A percentile compares a stretch with the other conserved stretches of the same genome.
phyloP scores from a whole-genome alignment of 192 early-diverging fungal genomes.

The Hyaloraphidium curvatum region DNA sequence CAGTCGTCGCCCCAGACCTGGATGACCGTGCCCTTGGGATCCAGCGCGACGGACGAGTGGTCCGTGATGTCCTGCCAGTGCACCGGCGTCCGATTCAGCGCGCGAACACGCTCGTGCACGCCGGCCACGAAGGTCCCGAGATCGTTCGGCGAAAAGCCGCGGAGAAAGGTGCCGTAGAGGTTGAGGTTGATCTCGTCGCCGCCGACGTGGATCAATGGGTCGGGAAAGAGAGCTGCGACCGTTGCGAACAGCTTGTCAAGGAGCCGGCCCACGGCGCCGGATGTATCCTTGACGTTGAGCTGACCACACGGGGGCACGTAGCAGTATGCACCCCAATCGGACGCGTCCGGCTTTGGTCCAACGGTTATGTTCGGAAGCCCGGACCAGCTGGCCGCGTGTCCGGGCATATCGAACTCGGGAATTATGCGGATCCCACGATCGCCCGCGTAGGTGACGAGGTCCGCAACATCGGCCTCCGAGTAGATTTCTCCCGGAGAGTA shows the following conservation, averaged over 20 bases:
- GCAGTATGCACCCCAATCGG: neutral
- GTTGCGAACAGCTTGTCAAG: conserved; percentile 15
- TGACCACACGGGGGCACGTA: conserved; percentile 64
- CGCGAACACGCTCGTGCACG: too few relatives aligned
- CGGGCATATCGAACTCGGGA: conserved; percentile 80
- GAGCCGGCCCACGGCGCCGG: conserved; percentile 8
- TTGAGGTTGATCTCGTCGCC: neutral
- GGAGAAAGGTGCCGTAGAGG: conserved; percentile 7
- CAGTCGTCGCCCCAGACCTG: conserved; percentile 37
- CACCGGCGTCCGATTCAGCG: conserved; percentile 36
- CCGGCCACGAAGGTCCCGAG: too few relatives aligned
- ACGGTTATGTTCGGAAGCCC: conserved; percentile 5
- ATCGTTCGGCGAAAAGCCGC: neutral
- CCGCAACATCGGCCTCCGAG: conserved; percentile 43
- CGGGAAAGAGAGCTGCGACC: conserved; percentile 7
- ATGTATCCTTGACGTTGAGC: conserved; percentile 14
- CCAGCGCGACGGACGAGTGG: conserved; percentile 28
- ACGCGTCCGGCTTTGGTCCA: neutral
- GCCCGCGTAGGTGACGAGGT: conserved; percentile 49
- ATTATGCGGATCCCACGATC: conserved; percentile 70
- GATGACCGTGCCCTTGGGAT: conserved; percentile 43
- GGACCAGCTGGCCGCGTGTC: conserved; percentile 38
- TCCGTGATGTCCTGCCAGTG: conserved; percentile 70
- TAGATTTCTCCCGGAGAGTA: conserved; percentile 46
- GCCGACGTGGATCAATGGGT: neutral